Evolutionary conservation across 2,329 filamentous ascomycete genomes (phyloP), one percentile per base, ranked within the genome.

Genomic region (Beauveria scarabaeidicola): DNA sequence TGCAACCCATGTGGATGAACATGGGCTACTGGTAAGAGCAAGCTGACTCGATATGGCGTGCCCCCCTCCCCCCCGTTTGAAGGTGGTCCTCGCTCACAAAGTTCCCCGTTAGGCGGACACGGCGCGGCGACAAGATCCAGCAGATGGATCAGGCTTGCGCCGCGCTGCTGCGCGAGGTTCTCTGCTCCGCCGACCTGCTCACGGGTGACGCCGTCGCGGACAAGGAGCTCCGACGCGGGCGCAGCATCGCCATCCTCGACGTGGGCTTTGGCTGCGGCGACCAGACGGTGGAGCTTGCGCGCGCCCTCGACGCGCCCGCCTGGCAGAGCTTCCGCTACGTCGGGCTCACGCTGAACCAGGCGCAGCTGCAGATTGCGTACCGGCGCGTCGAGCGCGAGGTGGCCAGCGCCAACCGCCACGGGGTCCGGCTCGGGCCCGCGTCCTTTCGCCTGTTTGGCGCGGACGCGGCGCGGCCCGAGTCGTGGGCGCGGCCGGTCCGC

Each of bases 1-100:
- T 76, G 2, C 65, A 68, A 5, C 75, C 74, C n/a, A 81, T 84
- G 81, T 85, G 82, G 81, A 85, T 85, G 81, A 85, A 84, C 60
- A 77, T 85, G 70, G 82, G 82, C 0, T 84, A 81, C 61, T 85
- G 82, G 82, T 78, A 76, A 66, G 78, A 72, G 1, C n/a, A 8
- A 0, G 3, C 17, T 21, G 15, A 15, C 13, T 47, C 15, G 27
- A 21, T 13, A 11, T n/a, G 17, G 6, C 9, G 7, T 2, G 8
- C 1, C 29, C 29, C 29, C 29, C 10, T 10, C 4, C 1, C 10
- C 29, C 10, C 10, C 4, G 29, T n/a, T n/a, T 13, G 32, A 36
- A 36, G 11, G 17, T 10, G 8, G 5, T 13, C n/a, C 10, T 27
- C 21, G 19, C 32, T 10, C 4, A 29, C 19, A 59, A 51, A 40